phyloP scores from a whole-genome alignment of 1,139 yeast species.

The Suhomyces anneliseae region DNA sequence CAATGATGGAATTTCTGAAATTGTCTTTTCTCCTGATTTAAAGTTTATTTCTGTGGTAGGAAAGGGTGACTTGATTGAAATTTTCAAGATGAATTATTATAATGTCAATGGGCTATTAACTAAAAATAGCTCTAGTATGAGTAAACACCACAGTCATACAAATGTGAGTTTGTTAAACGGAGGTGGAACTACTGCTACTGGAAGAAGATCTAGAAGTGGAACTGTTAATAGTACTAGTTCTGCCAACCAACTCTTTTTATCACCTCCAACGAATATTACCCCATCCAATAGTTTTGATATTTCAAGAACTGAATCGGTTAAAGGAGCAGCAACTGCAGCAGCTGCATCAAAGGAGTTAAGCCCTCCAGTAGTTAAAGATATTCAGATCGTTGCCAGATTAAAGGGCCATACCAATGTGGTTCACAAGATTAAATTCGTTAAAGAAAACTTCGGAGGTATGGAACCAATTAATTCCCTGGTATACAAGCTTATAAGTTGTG shows the following conservation, averaged over 20 bases:
- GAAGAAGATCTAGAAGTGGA: constrained; percentile 40
- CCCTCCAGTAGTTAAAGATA: constrained; percentile 44
- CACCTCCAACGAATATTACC: constrained; percentile 20
- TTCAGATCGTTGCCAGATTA: constrained; percentile 48
- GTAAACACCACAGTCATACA: constrained; percentile 17
- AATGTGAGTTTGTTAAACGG: constrained; percentile 13
- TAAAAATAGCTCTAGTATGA: constrained; percentile 15
- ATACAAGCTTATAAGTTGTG: constrained; percentile 65
- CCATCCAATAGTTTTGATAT: constrained; percentile 27
- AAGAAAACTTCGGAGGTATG: constrained; percentile 16
- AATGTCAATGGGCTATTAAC: constrained; percentile 35
- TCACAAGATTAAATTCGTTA: constrained; percentile 41
- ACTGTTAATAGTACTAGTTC: constrained; percentile 35
- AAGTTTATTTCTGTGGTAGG: constrained; percentile 59
- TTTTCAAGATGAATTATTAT: constrained; percentile 48
- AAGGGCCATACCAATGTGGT: constrained; percentile 74
- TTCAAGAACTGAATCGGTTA: constrained; percentile 2
- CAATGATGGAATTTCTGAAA: constrained; percentile 57
- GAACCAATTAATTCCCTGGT: constrained; percentile 19
- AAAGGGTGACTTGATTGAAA: constrained; percentile 58
- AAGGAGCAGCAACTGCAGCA: constrained; percentile 2
- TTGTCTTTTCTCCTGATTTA: constrained; percentile 65
- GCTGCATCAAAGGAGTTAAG: constrained; percentile 18
- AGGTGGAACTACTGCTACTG: constrained; percentile 8
- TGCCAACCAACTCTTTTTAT: constrained; percentile 17